Evolutionary conservation across 352 stramenopile species (phyloP).

Genomic region (Pythium utonaiense): DNA sequence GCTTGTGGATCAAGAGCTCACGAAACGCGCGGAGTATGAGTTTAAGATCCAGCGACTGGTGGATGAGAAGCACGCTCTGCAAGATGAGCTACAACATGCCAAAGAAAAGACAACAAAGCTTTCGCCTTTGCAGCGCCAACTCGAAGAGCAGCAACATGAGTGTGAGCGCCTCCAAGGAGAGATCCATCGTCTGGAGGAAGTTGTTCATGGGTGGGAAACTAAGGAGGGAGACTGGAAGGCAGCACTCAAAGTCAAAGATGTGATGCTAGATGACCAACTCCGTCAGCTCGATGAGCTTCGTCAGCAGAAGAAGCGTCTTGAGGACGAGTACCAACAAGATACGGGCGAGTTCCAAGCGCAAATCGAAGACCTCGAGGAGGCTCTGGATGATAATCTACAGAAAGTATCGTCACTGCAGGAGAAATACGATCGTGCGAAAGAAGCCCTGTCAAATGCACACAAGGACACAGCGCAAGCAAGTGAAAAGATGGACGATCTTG

Average conservation of each 20-base stretch:
- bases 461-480: slow-evolving; percentile 7
- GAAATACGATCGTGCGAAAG: slow-evolving; percentile 26
- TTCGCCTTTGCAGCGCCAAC: slow-evolving; percentile 18
- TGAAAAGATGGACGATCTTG: slow-evolving; percentile 24
- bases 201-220: slow-evolving; percentile 27
- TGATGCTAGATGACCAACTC: slow-evolving; percentile 65
- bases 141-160: slow-evolving; percentile 24
- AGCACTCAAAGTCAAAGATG: slow-evolving; percentile 64
- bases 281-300: slow-evolving; percentile 49
- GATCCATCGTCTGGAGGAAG: slow-evolving; percentile 22
- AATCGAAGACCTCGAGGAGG: slow-evolving; percentile 58
- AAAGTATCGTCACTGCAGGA: slow-evolving; percentile 35
- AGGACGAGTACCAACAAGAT: slow-evolving; percentile 47
- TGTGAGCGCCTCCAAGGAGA: slow-evolving; percentile 24
- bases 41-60: slow-evolving; percentile 30
- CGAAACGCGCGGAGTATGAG: slow-evolving; percentile 41
- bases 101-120: slow-evolving; percentile 23
- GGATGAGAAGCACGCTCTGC: slow-evolving; percentile 26
- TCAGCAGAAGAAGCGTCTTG: slow-evolving; percentile 24
- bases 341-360: slow-evolving; percentile 44
- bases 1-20: slow-evolving; percentile 40
- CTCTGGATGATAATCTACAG: slow-evolving; percentile 53
- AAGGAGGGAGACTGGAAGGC: slow-evolving; percentile 52
- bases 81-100: slow-evolving; percentile 30
- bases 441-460: slow-evolving; percentile 22